Percentiles rank a stretch among this genome's conserved stretches.
Evolutionary conservation across 2,329 filamentous ascomycete genomes (phyloP).

Genomic region (Diplodia scrobiculata): DNA sequence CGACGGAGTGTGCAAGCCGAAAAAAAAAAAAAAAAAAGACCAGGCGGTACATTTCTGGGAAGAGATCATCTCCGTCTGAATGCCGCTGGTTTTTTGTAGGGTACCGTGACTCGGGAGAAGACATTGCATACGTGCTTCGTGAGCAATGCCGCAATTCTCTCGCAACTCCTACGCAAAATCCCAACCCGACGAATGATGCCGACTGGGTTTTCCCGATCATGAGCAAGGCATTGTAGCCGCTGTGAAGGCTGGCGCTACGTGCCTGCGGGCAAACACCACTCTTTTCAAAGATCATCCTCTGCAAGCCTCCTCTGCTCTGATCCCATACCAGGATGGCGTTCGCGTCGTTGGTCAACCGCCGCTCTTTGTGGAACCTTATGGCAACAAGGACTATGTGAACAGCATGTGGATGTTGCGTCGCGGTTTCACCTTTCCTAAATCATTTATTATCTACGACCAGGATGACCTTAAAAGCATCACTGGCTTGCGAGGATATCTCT

Average conservation of each 20-base stretch:
- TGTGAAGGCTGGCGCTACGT: slow-evolving; percentile 77
- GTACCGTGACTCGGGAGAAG: slow-evolving; percentile 54
- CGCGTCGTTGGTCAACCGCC: slow-evolving; percentile 53
- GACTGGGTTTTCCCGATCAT: slow-evolving; percentile 91
- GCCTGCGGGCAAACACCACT: slow-evolving; percentile 57
- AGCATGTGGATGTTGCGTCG: slow-evolving; percentile 44
- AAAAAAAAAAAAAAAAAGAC: slow-evolving; percentile 45
- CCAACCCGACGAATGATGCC: slow-evolving; percentile 66
- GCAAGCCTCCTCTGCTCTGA: slow-evolving; percentile 46
- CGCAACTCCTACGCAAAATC: slow-evolving; percentile 38
- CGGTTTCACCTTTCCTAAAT: slow-evolving; percentile 46
- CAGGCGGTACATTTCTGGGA: slow-evolving; percentile 43
- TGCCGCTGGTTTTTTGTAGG: slow-evolving; percentile 38
- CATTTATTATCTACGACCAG: too few relatives aligned
- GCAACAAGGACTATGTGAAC: slow-evolving; percentile 57
- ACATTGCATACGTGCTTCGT: slow-evolving; percentile 51
- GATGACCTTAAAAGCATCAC: neutral
- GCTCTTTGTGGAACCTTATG: slow-evolving; percentile 52
- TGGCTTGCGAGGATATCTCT: slow-evolving; percentile 21
- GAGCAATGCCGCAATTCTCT: slow-evolving; percentile 39
- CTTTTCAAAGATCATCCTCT: slow-evolving; percentile 54
- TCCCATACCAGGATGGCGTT: slow-evolving; percentile 38
- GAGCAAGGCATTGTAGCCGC: slow-evolving; percentile 98
- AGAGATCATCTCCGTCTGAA: neutral
- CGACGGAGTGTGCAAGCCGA: slow-evolving; percentile 53